A percentile compares a stretch with the other conserved stretches of the same genome.
phyloP scores from a whole-genome alignment of 1,284 basidiomycete genomes.

The Coriolopsis trogii region DNA sequence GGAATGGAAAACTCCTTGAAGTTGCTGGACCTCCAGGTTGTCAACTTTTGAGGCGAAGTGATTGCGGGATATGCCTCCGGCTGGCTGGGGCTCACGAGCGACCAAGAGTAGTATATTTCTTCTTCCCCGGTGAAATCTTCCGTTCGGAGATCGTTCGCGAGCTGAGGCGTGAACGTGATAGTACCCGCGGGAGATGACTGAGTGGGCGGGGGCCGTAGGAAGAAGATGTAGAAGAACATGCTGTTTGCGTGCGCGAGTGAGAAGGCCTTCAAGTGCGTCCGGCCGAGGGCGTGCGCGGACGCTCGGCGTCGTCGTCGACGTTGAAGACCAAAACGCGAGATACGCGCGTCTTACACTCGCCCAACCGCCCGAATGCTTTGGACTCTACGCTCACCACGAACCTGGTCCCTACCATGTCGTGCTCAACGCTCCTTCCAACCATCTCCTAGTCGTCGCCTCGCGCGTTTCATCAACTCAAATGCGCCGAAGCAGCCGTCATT shows the following conservation, averaged over 20 bases:
- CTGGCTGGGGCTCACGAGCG: conserved; percentile 11
- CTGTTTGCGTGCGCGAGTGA: not conserved
- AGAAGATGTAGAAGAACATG: conserved; percentile 82
- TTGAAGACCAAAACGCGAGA: conserved; percentile 12
- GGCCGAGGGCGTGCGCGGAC: conserved; percentile 10
- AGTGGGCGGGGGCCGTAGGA: conserved; percentile 72
- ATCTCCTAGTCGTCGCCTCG: conserved; percentile 18
- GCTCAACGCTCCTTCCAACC: conserved; percentile 28
- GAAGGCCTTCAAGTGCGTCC: not conserved
- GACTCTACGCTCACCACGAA: conserved; percentile 27
- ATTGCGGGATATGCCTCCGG: conserved; percentile 22
- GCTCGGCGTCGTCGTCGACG: conserved; percentile 13
- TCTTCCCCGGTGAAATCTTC: conserved; percentile 51
- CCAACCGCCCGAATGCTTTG: conserved; percentile 28
- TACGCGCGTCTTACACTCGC: conserved; percentile 8
- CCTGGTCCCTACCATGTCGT: conserved; percentile 21
- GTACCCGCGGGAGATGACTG: conserved; percentile 42
- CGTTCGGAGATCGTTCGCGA: conserved; percentile 82
- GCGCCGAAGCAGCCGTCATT: conserved; percentile 23
- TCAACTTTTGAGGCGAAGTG: conserved; percentile 62
- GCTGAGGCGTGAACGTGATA: conserved; percentile 68
- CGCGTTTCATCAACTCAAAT: conserved; percentile 12
- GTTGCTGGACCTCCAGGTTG: conserved; percentile 63
- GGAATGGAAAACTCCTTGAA: conserved; percentile 76
- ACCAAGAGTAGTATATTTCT: conserved; percentile 49